These are phyloP conservation scores for Mucuna pruriens DNA, from an alignment of 306 rosid species.

Conservation along the genomic window DNA sequence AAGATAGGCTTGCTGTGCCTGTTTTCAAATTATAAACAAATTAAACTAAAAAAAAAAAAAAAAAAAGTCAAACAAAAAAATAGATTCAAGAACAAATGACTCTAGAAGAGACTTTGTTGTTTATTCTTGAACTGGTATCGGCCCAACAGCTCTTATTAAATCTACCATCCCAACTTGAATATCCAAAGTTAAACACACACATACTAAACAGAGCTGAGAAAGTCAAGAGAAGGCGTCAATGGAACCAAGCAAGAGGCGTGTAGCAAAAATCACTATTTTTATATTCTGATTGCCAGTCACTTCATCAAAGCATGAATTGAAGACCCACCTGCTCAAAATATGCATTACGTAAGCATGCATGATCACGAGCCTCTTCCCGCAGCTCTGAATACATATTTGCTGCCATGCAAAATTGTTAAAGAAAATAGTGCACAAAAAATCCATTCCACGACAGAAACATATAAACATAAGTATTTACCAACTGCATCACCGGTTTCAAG, in stretches of 20 bases:
- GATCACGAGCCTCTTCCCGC: constrained; percentile 90
- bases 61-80: constrained; percentile 13
- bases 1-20: constrained; percentile 89
- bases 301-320: constrained; percentile 6
- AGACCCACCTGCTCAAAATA: constrained; percentile 79
- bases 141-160: constrained; percentile 20
- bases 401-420: constrained; percentile 62
- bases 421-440: constrained; percentile 34
- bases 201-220: not conserved
- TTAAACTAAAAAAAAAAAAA: constrained; percentile 28
- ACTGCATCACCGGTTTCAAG: constrained; percentile 88
- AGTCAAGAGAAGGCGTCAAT: constrained; percentile 12
- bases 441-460: constrained; percentile 37
- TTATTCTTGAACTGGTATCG: constrained; percentile 24
- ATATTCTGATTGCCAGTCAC: not conserved
- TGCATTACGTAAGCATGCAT: constrained; percentile 81
- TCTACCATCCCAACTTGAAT: constrained; percentile 8
- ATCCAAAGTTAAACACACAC: not conserved
- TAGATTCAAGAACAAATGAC: constrained; percentile 9
- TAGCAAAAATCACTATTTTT: not conserved
- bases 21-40: constrained; percentile 39
- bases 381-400: constrained; percentile 79
- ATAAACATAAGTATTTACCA: constrained; percentile 63
- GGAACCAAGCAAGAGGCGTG: not conserved
- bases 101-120: constrained; percentile 22